Evolutionary conservation across 2,329 filamentous ascomycete species (phyloP).

Genomic region (Pseudogymnoascus sp.): DNA sequence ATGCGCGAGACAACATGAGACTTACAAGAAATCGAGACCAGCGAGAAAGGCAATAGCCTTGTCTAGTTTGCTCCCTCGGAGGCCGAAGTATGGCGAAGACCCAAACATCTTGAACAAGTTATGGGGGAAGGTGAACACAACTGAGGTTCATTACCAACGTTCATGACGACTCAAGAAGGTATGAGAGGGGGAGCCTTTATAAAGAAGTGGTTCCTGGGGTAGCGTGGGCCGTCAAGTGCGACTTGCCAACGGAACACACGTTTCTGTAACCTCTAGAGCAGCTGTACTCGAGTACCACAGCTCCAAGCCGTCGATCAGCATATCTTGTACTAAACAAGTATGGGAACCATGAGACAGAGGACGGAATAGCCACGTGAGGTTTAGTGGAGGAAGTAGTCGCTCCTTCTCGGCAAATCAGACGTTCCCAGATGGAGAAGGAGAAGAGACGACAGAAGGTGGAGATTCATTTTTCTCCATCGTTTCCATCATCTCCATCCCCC

Average conservation of each 20-base stretch:
- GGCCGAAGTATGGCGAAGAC: conserved; percentile 47
- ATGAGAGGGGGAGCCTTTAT: neutral
- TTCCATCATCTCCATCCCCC: neutral
- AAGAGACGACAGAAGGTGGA: neutral
- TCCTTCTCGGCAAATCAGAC: neutral
- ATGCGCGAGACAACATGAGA: conserved; percentile 26
- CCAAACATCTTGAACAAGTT: conserved; percentile 18
- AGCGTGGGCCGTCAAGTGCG: neutral
- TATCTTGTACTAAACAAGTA: neutral
- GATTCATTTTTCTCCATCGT: neutral
- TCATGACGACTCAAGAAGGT: neutral
- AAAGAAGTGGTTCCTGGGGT: conserved; percentile 1
- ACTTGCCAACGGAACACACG: neutral
- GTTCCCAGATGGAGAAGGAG: neutral
- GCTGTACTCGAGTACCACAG: neutral
- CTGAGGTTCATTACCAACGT: neutral
- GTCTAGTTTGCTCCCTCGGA: conserved; percentile 57
- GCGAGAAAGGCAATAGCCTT: conserved; percentile 62
- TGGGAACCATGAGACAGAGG: neutral
- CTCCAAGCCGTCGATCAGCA: neutral
- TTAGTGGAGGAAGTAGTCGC: neutral
- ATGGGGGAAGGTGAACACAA: neutral
- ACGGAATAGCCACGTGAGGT: neutral
- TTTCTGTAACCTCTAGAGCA: neutral
- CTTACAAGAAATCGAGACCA: conserved; percentile 58